Evolutionary conservation across 345 rosid species (phyloP).

Genomic region (Eucalyptus tenuipes): DNA sequence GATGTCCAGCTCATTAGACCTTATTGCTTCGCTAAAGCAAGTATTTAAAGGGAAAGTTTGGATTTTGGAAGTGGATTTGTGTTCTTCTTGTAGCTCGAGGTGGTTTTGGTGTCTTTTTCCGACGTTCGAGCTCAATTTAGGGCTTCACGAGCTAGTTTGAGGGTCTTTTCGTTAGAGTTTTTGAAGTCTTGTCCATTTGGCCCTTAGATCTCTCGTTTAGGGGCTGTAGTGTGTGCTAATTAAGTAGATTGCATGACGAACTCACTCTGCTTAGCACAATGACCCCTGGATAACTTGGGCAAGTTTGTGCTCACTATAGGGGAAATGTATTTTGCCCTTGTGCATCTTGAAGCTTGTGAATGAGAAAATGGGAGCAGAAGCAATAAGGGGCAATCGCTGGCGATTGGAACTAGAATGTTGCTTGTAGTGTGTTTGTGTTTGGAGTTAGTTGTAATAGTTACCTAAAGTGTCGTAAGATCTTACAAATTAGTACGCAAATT

Average conservation of each 20-base stretch:
- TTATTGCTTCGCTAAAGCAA: background rate
- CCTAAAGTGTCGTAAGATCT: background rate
- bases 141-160: background rate
- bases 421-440: background rate
- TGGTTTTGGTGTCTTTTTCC: background rate
- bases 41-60: background rate
- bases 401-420: background rate
- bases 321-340: background rate
- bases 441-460: background rate
- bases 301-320: background rate
- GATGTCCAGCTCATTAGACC: background rate
- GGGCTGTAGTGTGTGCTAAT: background rate
- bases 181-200: background rate
- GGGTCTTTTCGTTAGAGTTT: background rate
- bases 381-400: background rate
- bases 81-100: background rate
- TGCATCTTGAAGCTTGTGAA: background rate
- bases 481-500: background rate
- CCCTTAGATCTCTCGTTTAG: background rate
- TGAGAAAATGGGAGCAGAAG: background rate
- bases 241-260: background rate
- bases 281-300: accelerated
- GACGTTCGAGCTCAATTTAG: background rate
- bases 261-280: background rate
- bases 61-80: background rate